Base-by-base conservation (phyloP, 2,329 filamentous ascomycete species). In the Dothidotthia symphoricarpi region DNA sequence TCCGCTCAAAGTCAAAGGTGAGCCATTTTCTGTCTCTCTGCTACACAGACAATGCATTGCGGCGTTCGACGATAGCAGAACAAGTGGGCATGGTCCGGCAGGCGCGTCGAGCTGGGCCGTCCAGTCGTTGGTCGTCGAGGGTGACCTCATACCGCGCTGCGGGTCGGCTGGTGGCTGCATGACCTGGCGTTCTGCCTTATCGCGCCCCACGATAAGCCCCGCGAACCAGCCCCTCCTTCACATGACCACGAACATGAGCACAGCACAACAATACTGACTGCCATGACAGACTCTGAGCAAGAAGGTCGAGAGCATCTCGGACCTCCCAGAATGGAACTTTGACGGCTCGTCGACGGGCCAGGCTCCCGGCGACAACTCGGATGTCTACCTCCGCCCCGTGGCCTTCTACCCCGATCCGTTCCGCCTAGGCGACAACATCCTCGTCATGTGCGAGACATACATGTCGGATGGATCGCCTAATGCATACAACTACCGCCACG, bases 401-500 rank as follows among this genome's bases (percentile, higher is more conserved):
- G 88, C 89, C 58, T 82, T 90, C 73, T 96, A 81, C 81, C 86
- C 88, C 57, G 89, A 95, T 53, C 91, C 91, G 45, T 91, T 96
- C 84, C 86, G 90, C 56, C 80, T 82, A 47, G 82, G 82, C 45
- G 86, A 89, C 73, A 96, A 96, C 79, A 85, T 96, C 70, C 82
- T 96, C 59, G 91, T 97, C 61, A 85, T 97, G 63, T 81, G 84
- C 67, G 91, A 96, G 77, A 95, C 88, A 72, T 96, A 88, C 86
- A 89, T 91, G 68, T 77, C 86, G 53, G 90, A 96, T 72, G 90
- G 89, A 66, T 88, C 83, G 49, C 93, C 93, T 72, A 98, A 97
- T 83, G 90, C 95, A 73, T 97, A 81, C 85, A 98, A 98, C 85
- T 87, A 85, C 83, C 88, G 93, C 57, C 86, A 96, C 69, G 91